Conservation (phyloP, 495 filamentous ascomycete genomes). For the Pseudotulostoma volvatum region DNA sequence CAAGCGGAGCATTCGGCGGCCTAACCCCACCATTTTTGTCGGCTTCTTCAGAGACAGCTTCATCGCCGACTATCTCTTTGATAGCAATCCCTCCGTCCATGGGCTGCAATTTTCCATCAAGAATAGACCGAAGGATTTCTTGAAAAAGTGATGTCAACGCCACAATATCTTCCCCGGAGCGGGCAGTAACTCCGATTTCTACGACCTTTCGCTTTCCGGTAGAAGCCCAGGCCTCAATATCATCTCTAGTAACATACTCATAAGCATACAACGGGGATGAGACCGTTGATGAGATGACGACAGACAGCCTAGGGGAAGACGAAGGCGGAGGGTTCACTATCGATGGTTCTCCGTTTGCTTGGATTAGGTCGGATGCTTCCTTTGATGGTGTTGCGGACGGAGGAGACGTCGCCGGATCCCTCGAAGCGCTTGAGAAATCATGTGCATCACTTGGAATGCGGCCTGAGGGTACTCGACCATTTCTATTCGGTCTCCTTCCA, state of each 20-base stretch:
- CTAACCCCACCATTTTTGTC: slow-evolving; percentile 19
- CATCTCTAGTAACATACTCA: slow-evolving; percentile 37
- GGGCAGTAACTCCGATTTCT: slow-evolving; percentile 32
- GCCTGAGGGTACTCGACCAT: slow-evolving; percentile 22
- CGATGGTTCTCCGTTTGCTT: slow-evolving; percentile 12
- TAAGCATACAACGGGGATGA: slow-evolving; percentile 30
- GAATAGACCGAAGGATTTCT: slow-evolving; percentile 58
- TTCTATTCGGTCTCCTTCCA: slow-evolving; percentile 28
- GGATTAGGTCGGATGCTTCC: slow-evolving; percentile 12
- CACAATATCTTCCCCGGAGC: slow-evolving; percentile 45
- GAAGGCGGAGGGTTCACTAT: slow-evolving; percentile 10
- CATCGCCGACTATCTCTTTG: slow-evolving; percentile 51
- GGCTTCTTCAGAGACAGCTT: slow-evolving; percentile 23
- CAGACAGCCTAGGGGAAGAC: slow-evolving; percentile 14
- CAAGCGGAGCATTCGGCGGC: slow-evolving; percentile 25
- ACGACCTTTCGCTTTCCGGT: slow-evolving; percentile 30
- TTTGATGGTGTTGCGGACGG: slow-evolving; percentile 17
- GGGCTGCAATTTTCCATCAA: slow-evolving; percentile 50
- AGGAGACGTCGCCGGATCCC: slow-evolving; percentile 24
- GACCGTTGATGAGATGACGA: not conserved
- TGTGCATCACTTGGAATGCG: slow-evolving; percentile 19
- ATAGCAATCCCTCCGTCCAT: slow-evolving; percentile 54
- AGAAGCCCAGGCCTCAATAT: slow-evolving; percentile 33
- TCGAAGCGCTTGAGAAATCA: slow-evolving; percentile 18
- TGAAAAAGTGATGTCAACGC: slow-evolving; percentile 60